Conservation (phyloP, 2,329 filamentous ascomycete species). For the Claviceps sp. region DNA sequence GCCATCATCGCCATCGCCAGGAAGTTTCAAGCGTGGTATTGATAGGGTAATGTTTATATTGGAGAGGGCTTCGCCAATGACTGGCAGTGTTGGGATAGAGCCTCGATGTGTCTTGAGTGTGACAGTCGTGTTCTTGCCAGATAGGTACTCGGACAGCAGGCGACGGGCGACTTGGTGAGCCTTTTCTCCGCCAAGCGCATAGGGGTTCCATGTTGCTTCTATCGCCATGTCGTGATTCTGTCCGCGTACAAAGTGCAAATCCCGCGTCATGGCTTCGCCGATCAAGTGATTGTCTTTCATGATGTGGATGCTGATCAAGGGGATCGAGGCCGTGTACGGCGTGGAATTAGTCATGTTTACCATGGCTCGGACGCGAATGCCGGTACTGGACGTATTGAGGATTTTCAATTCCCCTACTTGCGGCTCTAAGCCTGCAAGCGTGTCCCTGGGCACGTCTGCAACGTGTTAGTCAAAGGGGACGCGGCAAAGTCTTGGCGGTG, state of each 20-base stretch:
- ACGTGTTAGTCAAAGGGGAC: constrained; percentile 20
- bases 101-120: constrained; percentile 56
- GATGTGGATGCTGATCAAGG: constrained; percentile 65
- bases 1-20: constrained; percentile 22
- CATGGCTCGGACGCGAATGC: constrained; percentile 55
- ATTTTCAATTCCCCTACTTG: constrained; percentile 60
- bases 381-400: constrained; percentile 55
- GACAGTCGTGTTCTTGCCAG: constrained; percentile 72
- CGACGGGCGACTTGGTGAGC: constrained; percentile 53
- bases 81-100: constrained; percentile 61
- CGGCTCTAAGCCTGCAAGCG: constrained; percentile 37
- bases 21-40: constrained; percentile 52
- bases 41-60: constrained; percentile 57
- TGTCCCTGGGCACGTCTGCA: constrained; percentile 45
- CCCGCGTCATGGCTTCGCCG: constrained; percentile 56
- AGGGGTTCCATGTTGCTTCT: constrained; percentile 62
- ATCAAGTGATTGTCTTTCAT: constrained; percentile 60
- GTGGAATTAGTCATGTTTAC: constrained; percentile 88
- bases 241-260: constrained; percentile 53
- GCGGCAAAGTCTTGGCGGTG: constrained; percentile 4
- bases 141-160: constrained; percentile 74
- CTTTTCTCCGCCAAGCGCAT: constrained; percentile 42
- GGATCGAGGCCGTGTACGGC: constrained; percentile 69
- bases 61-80: constrained; percentile 60
- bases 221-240: constrained; percentile 59